Evolutionary conservation across 805 yeast species (phyloP), one percentile per base, ranked within the genome.

Genomic region (Scheffersomyces spartinae): DNA sequence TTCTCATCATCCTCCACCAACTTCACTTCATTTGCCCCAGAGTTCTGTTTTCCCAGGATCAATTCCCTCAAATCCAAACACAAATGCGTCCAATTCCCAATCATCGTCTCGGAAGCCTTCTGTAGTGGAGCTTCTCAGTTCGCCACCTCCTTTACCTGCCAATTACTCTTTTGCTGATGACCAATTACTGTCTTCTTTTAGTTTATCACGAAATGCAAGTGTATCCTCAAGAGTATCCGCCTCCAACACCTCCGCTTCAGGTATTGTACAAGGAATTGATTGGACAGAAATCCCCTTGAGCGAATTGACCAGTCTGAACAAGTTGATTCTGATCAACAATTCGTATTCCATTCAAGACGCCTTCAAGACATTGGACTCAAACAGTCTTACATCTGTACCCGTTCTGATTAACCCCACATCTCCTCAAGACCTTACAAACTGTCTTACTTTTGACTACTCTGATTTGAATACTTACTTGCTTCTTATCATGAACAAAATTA

Each of bases 361-460:
- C 2, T 91, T 82, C 55, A 84, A 85, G 41, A 74, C 77, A 4
- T 62, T 88, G 42, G 65, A 69, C 16, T 55, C 64, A 17, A 67
- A 86, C 49, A 74, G 78, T 35, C 66, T 91, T 43, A 88, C 95
- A 2, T 78, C 93, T 9, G 58, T 91, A 29, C 97, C 98, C 0
- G 91, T 88, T 10, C 43, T 55, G 13, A 23, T 45, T 17, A 35
- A 49, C 5, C 70, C 66, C 34, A 59, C 64, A 24, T 57, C 41
- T 30, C 57, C 62, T 2, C 59, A 64, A 26, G 82, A 74, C 38
- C 55, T 75, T 37, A 31, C 43, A 18, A 68, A 76, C 36, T 83
- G 91, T 42, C 64, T 79, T 32, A 79, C 94, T 2, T 88, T 88
- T 49, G 98, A 91, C 52, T 91, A 84, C 53, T 69, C 88, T 15